Conservation (phyloP, 768 basidiomycete genomes). For the Agrocybe chaxingu region DNA sequence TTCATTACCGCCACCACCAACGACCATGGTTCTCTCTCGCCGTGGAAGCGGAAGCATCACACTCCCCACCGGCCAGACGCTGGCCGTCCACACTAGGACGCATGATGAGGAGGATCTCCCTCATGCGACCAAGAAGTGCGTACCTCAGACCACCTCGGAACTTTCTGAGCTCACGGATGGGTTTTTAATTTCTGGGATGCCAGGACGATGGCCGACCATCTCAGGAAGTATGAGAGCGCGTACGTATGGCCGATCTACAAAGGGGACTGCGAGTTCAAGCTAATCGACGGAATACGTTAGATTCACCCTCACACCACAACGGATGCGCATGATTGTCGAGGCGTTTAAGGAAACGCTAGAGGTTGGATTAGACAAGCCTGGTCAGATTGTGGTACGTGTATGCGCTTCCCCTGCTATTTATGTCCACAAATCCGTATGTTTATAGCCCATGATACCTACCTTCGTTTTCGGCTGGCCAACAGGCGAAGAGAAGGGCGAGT, state of each 20-base stretch:
- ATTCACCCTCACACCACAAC: constrained; percentile 83
- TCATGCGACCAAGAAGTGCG: constrained; percentile 91
- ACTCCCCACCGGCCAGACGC: constrained; percentile 71
- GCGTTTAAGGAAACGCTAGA: constrained; percentile 93
- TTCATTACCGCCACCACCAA: constrained; percentile 16
- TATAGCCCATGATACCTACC: constrained; percentile 92
- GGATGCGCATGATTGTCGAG: constrained; percentile 97
- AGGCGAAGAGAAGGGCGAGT: constrained; percentile 86
- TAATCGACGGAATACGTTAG: constrained; percentile 31
- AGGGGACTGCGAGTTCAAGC: constrained; percentile 5
- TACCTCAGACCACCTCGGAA: constrained; percentile 4
- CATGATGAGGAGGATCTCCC: constrained; percentile 86
- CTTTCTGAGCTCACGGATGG: constrained; percentile 2
- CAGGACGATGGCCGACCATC: constrained; percentile 92
- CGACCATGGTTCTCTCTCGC: constrained; percentile 62
- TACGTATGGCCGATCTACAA: constrained; percentile 37
- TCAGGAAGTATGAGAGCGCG: constrained; percentile 86
- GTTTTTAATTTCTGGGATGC: constrained; percentile 9
- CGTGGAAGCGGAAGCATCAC: constrained; percentile 75
- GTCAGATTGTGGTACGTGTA: constrained; percentile 81
- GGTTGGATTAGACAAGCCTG: constrained; percentile 74
- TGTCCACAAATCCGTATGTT: not conserved
- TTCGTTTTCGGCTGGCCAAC: constrained; percentile 96
- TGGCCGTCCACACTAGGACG: constrained; percentile 85
- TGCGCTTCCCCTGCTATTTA: constrained; percentile 6